Evolutionary conservation across 768 basidiomycete species (phyloP).

Genomic region (Leccinellum rugosiceps): DNA sequence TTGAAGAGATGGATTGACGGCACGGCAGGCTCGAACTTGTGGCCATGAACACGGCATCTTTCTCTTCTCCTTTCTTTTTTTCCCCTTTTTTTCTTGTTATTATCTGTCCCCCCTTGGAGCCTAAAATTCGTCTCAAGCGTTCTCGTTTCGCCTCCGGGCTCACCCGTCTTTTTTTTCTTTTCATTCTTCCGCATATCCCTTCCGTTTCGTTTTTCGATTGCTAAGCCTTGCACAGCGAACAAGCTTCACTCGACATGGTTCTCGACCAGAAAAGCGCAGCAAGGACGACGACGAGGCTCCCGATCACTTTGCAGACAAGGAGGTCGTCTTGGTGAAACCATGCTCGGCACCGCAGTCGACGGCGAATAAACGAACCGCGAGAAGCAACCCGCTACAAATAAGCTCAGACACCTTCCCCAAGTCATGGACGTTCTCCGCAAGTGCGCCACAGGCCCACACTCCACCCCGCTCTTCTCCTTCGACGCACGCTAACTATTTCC

Average conservation of each 20-base stretch:
- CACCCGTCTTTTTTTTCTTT: too few relatives aligned
- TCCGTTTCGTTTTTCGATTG: not conserved
- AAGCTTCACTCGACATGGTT: constrained; percentile 76
- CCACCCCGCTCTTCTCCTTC: too few relatives aligned
- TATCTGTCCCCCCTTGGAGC: too few relatives aligned
- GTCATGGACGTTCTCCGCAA: constrained; percentile 93
- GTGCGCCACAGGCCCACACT: constrained; percentile 52
- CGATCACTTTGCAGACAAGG: constrained; percentile 86
- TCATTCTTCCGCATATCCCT: too few relatives aligned
- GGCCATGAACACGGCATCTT: too few relatives aligned
- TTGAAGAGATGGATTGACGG: too few relatives aligned
- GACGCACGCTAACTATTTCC: not conserved
- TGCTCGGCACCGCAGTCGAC: constrained; percentile 82
- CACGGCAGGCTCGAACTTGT: too few relatives aligned
- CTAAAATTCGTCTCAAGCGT: too few relatives aligned
- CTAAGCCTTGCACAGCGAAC: constrained; percentile 47
- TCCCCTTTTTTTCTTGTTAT: too few relatives aligned
- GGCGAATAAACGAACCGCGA: constrained; percentile 79
- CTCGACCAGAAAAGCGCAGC: constrained; percentile 64
- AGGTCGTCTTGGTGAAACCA: constrained; percentile 88
- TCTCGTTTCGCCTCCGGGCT: too few relatives aligned
- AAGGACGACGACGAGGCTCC: constrained; percentile 79
- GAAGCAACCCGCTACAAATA: constrained; percentile 78
- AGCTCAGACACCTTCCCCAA: constrained; percentile 80
- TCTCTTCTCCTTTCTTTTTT: too few relatives aligned